Base-by-base conservation (phyloP, 2,329 filamentous ascomycete genomes). In the Chaetomium sp. region DNA sequence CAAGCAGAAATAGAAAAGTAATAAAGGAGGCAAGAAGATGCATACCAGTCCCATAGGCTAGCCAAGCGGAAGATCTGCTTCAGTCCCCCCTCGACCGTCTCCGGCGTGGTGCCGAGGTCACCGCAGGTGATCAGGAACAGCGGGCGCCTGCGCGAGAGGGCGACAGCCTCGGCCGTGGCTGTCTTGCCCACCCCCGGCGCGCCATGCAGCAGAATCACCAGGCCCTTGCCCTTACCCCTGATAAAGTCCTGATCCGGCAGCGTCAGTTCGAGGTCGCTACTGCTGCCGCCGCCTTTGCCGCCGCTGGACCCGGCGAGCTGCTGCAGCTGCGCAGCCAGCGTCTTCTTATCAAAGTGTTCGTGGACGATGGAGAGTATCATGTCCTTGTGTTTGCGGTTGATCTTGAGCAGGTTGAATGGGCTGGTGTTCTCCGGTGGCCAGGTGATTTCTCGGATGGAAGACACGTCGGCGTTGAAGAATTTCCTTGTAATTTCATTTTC, bases 141-240 rank as follows among this genome's bases (percentile, higher is more conserved):
- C 2, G 72, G 72, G 21, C 66, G 67, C 23, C 67, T 59, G 12
- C 65, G 67, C 7, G 51, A 64, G 27, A 70, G 66, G 3, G 71
- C 70, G 8, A 73, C 71, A 16, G 65, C 68, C 42, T 72, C 56
- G 6, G 68, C 68, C 0, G 68, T 69, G 3, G 60, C 31, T 0
- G 71, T 72, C 47, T 73, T 73, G 1, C 72, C 69, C 4, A 72
- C 70, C 0, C 71, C 70, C 4, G 71, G 71, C 1, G 57, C 62
- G 10, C 71, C 72, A 45, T 73, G 71, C 4, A 73, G 47, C 10
- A 68, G 56, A 10, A 68, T 57, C 23, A 68, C 31, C 23, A 58
- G 25, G 57, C 57, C 54, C 49, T 67, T 73, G 73, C 69, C 25
- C 72, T 70, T 57, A 1, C 54, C 54, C 13, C 23, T 21, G 33